These are phyloP conservation scores for Exserohilum rostratum DNA, from an alignment of 2,329 filamentous ascomycete genomes.

Conservation along the genomic window DNA sequence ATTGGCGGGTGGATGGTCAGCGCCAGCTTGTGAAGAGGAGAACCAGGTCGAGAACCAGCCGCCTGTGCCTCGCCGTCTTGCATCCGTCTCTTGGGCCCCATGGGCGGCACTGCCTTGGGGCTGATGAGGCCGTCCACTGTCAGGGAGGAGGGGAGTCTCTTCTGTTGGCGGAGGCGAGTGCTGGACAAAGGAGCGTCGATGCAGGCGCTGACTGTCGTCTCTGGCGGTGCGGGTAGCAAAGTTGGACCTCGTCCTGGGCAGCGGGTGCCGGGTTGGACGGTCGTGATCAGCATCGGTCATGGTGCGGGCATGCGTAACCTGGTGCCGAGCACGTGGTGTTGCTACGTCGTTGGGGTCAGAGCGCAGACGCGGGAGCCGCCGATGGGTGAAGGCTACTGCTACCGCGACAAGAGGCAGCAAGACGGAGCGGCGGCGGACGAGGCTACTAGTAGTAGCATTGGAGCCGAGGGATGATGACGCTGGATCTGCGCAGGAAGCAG, in stretches of 20 bases:
- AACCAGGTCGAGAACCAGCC: constrained; percentile 36
- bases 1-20: constrained; percentile 9
- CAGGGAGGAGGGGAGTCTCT: constrained; percentile 41
- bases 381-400: neutral
- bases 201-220: constrained; percentile 54
- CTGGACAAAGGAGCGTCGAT: constrained; percentile 46
- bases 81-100: constrained; percentile 1
- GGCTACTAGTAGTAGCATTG: constrained; percentile 1
- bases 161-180: constrained; percentile 37
- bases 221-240: constrained; percentile 54
- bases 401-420: neutral
- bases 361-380: constrained; percentile 10
- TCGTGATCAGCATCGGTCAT: constrained; percentile 36
- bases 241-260: constrained; percentile 47
- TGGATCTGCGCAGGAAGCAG: constrained; percentile 7
- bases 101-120: constrained; percentile 18
- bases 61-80: constrained; percentile 22
- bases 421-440: neutral
- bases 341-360: constrained; percentile 15
- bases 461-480: constrained; percentile 20
- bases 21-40: constrained; percentile 17
- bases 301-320: constrained; percentile 15
- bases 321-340: constrained; percentile 23
- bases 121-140: constrained; percentile 17
- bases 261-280: constrained; percentile 35